These are phyloP conservation scores for Tetracladium setigerum DNA, from an alignment of 495 filamentous ascomycete genomes.

Conservation along the genomic window DNA sequence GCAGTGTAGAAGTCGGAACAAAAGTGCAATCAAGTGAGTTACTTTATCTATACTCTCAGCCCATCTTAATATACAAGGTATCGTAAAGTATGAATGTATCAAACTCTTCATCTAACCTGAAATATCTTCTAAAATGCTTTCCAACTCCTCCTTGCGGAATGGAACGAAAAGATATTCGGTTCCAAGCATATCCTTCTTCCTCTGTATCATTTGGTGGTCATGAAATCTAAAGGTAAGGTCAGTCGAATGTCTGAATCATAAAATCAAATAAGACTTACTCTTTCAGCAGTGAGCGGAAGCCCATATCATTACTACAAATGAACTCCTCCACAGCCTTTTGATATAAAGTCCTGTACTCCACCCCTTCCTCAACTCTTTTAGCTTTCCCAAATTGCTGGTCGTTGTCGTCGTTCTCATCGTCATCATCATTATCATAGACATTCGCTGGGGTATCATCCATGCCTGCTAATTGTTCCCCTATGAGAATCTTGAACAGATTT, in stretches of 20 bases:
- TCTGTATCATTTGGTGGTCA: conserved; percentile 93
- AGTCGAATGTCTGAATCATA: conserved; percentile 13
- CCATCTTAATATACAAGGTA: too few species aligned
- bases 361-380: conserved; percentile 38
- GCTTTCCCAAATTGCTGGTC: conserved; percentile 16
- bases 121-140: conserved; percentile 81
- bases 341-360: conserved; percentile 88
- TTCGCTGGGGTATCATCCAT: conserved; percentile 40
- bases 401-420: conserved; percentile 30
- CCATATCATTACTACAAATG: conserved; percentile 93
- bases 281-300: conserved; percentile 86
- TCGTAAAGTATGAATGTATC: too few species aligned
- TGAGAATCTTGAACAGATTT: conserved; percentile 72
- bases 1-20: too few species aligned
- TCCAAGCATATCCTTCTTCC: conserved; percentile 74
- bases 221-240: conserved; percentile 55
- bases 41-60: too few species aligned
- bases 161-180: conserved; percentile 82
- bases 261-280: conserved; percentile 48
- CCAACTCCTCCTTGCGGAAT: conserved; percentile 81
- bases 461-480: conserved; percentile 74
- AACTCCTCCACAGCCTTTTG: conserved; percentile 95
- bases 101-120: neutral
- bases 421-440: conserved; percentile 38
- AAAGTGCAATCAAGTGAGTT: too few species aligned